These are phyloP conservation scores for Leptosphaerulina australis DNA, from an alignment of 2,329 filamentous ascomycete species.

Conservation along the genomic window DNA sequence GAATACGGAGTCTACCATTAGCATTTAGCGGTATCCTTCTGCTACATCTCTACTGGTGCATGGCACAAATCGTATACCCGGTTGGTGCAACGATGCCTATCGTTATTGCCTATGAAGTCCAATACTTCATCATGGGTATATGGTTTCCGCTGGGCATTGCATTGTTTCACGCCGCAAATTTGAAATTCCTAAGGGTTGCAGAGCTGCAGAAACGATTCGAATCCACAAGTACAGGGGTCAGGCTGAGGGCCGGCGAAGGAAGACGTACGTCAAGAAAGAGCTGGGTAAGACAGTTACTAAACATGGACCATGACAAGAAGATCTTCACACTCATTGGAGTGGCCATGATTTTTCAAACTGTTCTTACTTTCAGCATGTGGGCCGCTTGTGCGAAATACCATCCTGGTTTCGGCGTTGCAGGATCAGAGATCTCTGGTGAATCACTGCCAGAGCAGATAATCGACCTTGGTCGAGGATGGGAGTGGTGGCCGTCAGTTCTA, in stretches of 20 bases:
- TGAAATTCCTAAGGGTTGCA: slow-evolving; percentile 24
- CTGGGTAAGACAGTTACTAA: slow-evolving; percentile 8
- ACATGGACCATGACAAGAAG: slow-evolving; percentile 11
- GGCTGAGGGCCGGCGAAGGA: not conserved
- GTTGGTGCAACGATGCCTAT: slow-evolving; percentile 21
- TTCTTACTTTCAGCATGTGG: slow-evolving; percentile 20
- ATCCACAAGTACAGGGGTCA: not conserved
- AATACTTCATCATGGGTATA: slow-evolving; percentile 29
- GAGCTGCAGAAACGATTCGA: slow-evolving; percentile 23
- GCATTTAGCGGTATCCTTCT: slow-evolving; percentile 22
- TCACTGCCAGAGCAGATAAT: slow-evolving; percentile 23
- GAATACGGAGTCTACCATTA: slow-evolving; percentile 22
- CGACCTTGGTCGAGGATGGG: slow-evolving; percentile 26
- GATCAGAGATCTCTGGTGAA: slow-evolving; percentile 22
- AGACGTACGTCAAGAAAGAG: not conserved
- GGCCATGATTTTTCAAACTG: slow-evolving; percentile 5
- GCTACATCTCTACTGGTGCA: slow-evolving; percentile 28
- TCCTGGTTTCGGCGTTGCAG: slow-evolving; percentile 21
- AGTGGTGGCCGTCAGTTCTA: slow-evolving; percentile 28
- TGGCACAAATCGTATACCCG: slow-evolving; percentile 24
- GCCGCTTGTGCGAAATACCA: slow-evolving; percentile 26
- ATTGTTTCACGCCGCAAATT: slow-evolving; percentile 25
- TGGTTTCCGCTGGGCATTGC: slow-evolving; percentile 31
- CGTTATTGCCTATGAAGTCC: slow-evolving; percentile 21
- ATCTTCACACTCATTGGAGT: slow-evolving; percentile 9